Evolutionary conservation across 1,284 basidiomycete genomes (phyloP), one percentile per base, ranked within the genome.

Genomic region (Neolentinus lepideus): DNA sequence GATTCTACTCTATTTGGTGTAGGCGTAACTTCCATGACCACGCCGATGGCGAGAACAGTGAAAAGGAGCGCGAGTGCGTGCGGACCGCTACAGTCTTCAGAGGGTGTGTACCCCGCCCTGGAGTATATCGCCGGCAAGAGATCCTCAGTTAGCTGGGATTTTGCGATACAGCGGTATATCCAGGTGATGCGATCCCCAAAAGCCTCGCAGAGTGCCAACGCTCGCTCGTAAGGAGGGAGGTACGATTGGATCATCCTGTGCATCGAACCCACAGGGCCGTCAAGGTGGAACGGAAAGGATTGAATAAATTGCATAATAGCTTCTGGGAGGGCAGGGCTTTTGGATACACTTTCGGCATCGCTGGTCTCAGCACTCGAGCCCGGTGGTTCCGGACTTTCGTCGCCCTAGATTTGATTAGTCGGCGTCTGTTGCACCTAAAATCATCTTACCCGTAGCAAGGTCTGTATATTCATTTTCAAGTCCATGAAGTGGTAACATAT

Each of bases 111-210:
- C 16, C 19, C 38, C 8, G 51, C 43, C 25, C 25, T 19, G 35
- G 43, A 27, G 57, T 66, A 68, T 46, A 66, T 59, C 8, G 53
- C 56, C 50, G 70, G 75, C 11, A 86, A 61, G 68, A 84, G 78
- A 51, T 85, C 83, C 25, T 78, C 74, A 22, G 75, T 62, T 19
- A 84, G 68, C 64, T 87, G 80, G 0, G 68, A 68, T 22, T 69
- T 70, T 22, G 76, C 72, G 2, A 83, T 73, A 16, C 74, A 73
- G 25, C 74, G 76, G 62, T 80, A 84, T 11, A 85, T 56, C 85
- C 84, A 87, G 0, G 71, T 71, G 2, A 78, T 77, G 53, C 83
- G 77, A n/a, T 74, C 69, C 50, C 81, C 73, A 63, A 84, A 88
- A 0, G 70, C 71, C 27, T 80, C 71, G 19, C 72, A 70, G 9